These are phyloP conservation scores for Kurtzmaniella natalensis DNA, from an alignment of 1,139 yeast species.

Conservation along the genomic window DNA sequence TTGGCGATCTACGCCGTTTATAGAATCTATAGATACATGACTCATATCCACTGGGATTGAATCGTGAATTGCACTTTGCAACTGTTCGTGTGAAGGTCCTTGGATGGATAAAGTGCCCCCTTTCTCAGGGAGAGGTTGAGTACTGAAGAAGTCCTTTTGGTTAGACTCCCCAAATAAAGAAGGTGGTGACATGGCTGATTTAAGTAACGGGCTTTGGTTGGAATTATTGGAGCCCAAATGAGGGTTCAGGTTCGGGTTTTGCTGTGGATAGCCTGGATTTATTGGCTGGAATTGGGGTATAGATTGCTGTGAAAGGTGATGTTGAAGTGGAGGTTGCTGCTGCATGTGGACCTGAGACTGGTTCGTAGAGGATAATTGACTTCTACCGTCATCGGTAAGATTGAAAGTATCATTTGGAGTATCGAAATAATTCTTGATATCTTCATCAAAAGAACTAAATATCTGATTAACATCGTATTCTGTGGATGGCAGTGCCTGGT, in stretches of 20 bases:
- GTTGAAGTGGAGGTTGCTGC: neutral
- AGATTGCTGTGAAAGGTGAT: too few relatives aligned
- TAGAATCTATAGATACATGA: too few relatives aligned
- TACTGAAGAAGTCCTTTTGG: neutral
- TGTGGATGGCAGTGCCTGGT: slow-evolving; percentile 7
- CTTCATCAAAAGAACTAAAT: slow-evolving; percentile 1
- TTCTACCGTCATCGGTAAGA: too few relatives aligned
- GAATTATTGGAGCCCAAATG: neutral
- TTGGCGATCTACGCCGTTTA: too few relatives aligned
- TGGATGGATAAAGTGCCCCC: neutral
- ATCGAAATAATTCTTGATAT: neutral
- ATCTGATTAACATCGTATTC: neutral
- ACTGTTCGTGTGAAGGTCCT: neutral
- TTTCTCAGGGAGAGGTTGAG: neutral
- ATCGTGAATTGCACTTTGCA: neutral
- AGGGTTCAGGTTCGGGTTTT: neutral
- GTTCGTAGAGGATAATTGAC: too few relatives aligned
- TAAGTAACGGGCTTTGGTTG: neutral
- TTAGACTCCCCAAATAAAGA: neutral
- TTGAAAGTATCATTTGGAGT: neutral
- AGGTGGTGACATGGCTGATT: neutral
- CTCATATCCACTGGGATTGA: neutral
- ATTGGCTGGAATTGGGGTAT: too few relatives aligned
- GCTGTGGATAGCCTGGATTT: too few relatives aligned
- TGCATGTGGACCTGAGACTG: neutral